Evolutionary conservation across 306 rosid genomes (phyloP), one percentile per base, ranked within the genome.

Genomic region (Geum urbanum): DNA sequence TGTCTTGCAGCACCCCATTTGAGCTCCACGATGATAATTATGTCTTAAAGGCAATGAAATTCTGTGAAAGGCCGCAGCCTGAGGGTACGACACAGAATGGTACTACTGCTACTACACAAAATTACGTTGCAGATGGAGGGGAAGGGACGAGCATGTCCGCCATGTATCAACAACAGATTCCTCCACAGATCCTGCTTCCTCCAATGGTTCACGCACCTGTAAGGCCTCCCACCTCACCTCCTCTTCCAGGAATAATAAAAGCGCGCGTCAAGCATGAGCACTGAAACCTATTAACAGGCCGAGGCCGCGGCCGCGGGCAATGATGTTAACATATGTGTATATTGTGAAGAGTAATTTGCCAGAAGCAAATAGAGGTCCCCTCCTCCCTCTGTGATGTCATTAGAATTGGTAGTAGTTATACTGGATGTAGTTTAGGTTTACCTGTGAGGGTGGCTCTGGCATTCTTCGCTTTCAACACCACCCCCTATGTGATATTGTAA

Each of bases 21-120:
- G 97, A 94, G 96, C 89, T 94, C 78, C 98, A 94, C 54, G 97
- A 94, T 18, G 98, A 90, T 83, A 88, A 90, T 72, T 94, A 87
- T 72, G 97, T 90, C 53, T 84, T 91, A 60, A 91, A 89, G 82
- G 96, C 92, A 50, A 95, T 95, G 99, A 82, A 91, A 56, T 87
- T 94, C 70, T 82, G 88, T 62, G 88, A 86, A 37, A 77, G 87
- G 78, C 86, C 87, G 19, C 89, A 73, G 57, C 79, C 60, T 50
- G 95, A 86, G 73, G 80, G 82, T 54, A 60, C 41, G 40, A 76
- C 77, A 0, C 85, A 81, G 27, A 89, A 85, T 32, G 61, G 61
- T 24, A 56, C 22, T 24, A 15, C 22, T 72, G 80, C 80, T 61
- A 60, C 41, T 41, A 76, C 78, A 0, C 86, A 80, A 27, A 88